Evolutionary conservation across 208 protist genomes (phyloP), one percentile per base, ranked within the genome.

Genomic region (Herpetomonas samuelpessoai): DNA sequence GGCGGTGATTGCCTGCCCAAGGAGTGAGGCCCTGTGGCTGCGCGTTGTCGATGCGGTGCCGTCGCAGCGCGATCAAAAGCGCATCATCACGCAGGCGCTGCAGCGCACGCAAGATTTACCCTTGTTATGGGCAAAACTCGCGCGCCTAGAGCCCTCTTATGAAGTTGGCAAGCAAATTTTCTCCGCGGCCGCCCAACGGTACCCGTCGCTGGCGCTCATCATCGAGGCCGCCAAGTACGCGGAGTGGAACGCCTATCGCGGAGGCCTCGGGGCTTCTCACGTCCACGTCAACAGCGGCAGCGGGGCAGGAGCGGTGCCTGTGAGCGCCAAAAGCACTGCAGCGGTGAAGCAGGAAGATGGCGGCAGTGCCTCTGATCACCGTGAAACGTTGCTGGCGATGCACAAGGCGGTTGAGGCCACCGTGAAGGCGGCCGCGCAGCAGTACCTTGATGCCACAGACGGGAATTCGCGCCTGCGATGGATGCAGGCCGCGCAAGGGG

Each of bases 191-290:
- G 73, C 71, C 10, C 69, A 71, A 38, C 71, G 73, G 53, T 79
- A 87, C 62, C 75, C 74, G 18, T 89, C 84, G 9, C 60, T 92
- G 31, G 65, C 78, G 51, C 78, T 94, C 27, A 65, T 83, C 26
- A 62, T 92, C 22, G 88, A 94, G 64, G 82, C 84, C 0, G 65
- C 76, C 26, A 94, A 91, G 65, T 94, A 84, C 61, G 85, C 79
- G 31, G 88, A 94, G 57, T 82, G 76, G 77, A 56, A 71, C 31
- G 66, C 70, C 46, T 45, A 74, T 28, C 55, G 51, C 0, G 66
- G 68, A 26, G 78, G 76, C 68, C 61, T 68, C 30, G 29, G 31
- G 21, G 52, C 35, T 12, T 57, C 57, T 14, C 46, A 27, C n/a
- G n/a, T n/a, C n/a, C n/a, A n/a, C n/a, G 6, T 41, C 35, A 14